Base-by-base conservation (phyloP, 345 rosid species). In the Citrus sp. region DNA sequence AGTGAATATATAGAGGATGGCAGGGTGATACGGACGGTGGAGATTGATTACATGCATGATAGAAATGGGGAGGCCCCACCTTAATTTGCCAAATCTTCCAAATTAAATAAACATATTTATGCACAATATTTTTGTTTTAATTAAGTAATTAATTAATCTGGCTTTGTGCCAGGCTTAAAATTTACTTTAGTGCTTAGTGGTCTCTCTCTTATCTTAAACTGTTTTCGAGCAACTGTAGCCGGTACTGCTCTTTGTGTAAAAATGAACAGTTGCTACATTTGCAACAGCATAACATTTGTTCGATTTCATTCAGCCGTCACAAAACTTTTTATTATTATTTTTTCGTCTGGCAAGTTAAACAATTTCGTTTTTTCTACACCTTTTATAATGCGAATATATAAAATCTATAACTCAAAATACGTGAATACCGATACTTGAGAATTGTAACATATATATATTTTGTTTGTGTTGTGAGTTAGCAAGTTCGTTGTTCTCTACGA, bases 1-100 rank as follows among this genome's bases (percentile, higher is more conserved):
- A 1, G 71, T 32, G 88, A 28, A 85, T 90, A 89, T 80, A 92
- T 90, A 90, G 92, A 84, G 80, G 81, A 60, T 4, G 70, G 59
- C 77, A 28, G 78, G 80, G 30, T 79, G 42, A 66, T 1, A 77
- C 75, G 88, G 81, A 89, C 87, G 94, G 92, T 83, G 66, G 79
- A 85, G 88, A 89, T 87, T 85, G 49, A 89, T 87, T 85, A 56
- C 56, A 56, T 8, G 24, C 40, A 51, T 58, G 42, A 64, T 12
- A 62, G 79, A 75, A 63, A 73, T 30, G 78, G 70, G 77, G 74
- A 32, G 77, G 70, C 80, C 90, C 81, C 86, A 78, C 58, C 3
- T 19, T 6, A 54, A 16, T 34, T 85, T 85, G 79, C 78, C 42
- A 77, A 62, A 85, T 28, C n/a, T 42, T 51, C 37, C 3, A 28